A percentile compares a stretch with the other conserved stretches of the same genome.
These are phyloP conservation scores for Penicillium waksmanii DNA, from an alignment of 495 filamentous ascomycete genomes.

Conservation along the genomic window DNA sequence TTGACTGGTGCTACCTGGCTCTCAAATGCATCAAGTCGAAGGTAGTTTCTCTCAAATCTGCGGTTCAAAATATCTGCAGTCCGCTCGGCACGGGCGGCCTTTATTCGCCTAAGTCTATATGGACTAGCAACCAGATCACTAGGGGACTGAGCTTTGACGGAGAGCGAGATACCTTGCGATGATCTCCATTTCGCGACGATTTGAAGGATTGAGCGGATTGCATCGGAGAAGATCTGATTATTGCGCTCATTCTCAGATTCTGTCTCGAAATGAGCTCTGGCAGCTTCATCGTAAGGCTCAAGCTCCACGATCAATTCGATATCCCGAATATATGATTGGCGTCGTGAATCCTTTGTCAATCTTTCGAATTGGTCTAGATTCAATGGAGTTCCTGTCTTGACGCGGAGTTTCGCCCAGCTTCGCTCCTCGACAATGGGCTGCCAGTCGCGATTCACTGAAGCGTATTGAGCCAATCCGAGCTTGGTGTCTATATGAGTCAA, in stretches of 20 bases:
- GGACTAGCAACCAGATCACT: constrained; percentile 9
- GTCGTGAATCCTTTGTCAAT: constrained; percentile 9
- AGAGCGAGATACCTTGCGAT: background rate
- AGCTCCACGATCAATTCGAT: constrained; percentile 12
- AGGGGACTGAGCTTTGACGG: background rate
- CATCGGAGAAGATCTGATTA: constrained; percentile 11
- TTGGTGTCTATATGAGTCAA: too few species aligned
- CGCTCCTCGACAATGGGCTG: constrained; percentile 9
- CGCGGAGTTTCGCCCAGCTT: constrained; percentile 2
- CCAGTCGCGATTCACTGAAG: constrained; percentile 10
- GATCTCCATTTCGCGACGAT: background rate
- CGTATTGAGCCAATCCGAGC: constrained; percentile 14
- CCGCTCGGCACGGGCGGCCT: constrained; percentile 12
- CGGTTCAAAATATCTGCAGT: constrained; percentile 11
- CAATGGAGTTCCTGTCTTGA: constrained; percentile 9
- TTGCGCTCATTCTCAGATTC: constrained; percentile 14
- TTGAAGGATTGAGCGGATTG: constrained; percentile 10
- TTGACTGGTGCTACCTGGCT: background rate
- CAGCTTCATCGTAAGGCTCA: constrained; percentile 9
- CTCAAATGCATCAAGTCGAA: constrained; percentile 14
- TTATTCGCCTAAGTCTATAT: constrained; percentile 8
- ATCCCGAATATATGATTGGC: constrained; percentile 8
- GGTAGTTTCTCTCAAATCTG: constrained; percentile 14
- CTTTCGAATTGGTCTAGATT: constrained; percentile 9
- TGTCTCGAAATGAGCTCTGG: constrained; percentile 9